Evolutionary conservation across 805 yeast genomes (phyloP).

Genomic region (Novakomyces olei): DNA sequence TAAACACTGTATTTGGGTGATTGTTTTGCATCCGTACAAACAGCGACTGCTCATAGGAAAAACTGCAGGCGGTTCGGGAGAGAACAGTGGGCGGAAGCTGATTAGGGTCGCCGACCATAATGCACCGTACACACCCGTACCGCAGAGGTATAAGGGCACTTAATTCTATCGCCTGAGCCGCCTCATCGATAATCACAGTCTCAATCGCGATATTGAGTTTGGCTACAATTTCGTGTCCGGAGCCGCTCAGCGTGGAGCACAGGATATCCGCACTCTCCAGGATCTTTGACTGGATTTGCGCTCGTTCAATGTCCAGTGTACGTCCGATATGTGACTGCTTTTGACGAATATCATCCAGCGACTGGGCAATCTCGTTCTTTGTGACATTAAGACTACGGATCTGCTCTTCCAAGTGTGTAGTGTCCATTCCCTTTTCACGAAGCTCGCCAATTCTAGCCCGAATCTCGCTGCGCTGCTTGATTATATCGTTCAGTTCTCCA

Average conservation of each 20-base stretch:
- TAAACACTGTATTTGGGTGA: constrained; percentile 34
- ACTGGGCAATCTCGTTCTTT: constrained; percentile 47
- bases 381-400: constrained; percentile 35
- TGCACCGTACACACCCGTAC: constrained; percentile 74
- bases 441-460: constrained; percentile 34
- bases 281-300: constrained; percentile 52
- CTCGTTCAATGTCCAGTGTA: constrained; percentile 53
- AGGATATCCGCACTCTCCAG: constrained; percentile 59
- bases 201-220: constrained; percentile 58
- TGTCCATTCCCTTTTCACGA: constrained; percentile 19
- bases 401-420: constrained; percentile 17
- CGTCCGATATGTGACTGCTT: constrained; percentile 43
- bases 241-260: constrained; percentile 80
- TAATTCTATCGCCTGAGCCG: constrained; percentile 88
- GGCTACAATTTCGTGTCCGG: constrained; percentile 73
- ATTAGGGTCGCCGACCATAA: constrained; percentile 97
- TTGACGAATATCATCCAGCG: constrained; percentile 63
- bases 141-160: constrained; percentile 79
- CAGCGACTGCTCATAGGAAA: constrained; percentile 69
- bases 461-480: constrained; percentile 28
- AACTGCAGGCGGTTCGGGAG: constrained; percentile 64
- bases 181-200: constrained; percentile 87
- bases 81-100: constrained; percentile 93
- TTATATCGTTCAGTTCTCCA: constrained; percentile 14
- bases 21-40: constrained; percentile 79